A percentile compares a stretch with the other conserved stretches of the same genome.
These are phyloP conservation scores for Capronia epimyces DNA, from an alignment of 2,329 filamentous ascomycete species.

Conservation along the genomic window DNA sequence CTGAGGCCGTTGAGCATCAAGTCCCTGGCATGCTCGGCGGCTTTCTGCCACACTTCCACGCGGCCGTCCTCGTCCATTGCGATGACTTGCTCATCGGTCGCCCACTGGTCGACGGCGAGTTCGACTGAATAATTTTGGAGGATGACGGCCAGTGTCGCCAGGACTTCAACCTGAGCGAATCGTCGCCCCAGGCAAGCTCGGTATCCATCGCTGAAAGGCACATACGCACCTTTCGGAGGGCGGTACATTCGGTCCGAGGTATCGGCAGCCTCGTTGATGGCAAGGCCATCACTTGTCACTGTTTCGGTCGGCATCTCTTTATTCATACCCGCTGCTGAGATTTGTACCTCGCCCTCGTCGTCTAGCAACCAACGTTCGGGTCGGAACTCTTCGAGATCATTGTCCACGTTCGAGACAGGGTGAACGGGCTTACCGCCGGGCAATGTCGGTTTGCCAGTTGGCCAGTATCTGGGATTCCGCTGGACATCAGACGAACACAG, in stretches of 20 bases:
- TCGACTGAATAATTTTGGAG: conserved; percentile 61
- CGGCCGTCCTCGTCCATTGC: conserved; percentile 46
- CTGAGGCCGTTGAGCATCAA: conserved; percentile 52
- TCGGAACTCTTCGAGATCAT: conserved; percentile 63
- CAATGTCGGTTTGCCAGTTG: conserved; percentile 41
- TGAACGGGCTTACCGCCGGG: conserved; percentile 35
- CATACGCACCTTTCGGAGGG: conserved; percentile 49
- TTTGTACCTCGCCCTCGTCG: conserved; percentile 21
- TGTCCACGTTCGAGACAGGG: conserved; percentile 31
- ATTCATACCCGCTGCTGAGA: conserved; percentile 6
- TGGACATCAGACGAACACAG: conserved; percentile 55
- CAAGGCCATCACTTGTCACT: conserved; percentile 32
- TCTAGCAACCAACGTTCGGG: conserved; percentile 65
- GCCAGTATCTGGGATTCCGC: conserved; percentile 69
- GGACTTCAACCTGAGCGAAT: conserved; percentile 54
- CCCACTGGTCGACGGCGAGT: conserved; percentile 60
- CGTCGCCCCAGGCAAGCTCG: conserved; percentile 51
- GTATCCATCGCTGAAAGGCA: conserved; percentile 54
- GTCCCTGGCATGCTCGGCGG: conserved; percentile 50
- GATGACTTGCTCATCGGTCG: conserved; percentile 50
- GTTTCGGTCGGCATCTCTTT: conserved; percentile 23
- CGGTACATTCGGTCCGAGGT: conserved; percentile 59
- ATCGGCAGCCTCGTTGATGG: conserved; percentile 56
- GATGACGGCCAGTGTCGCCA: conserved; percentile 49
- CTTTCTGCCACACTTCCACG: conserved; percentile 55